A percentile compares a stretch with the other conserved stretches of the same genome.
phyloP scores from a whole-genome alignment of 2,329 filamentous ascomycete genomes.

The Ramichloridium luteum region DNA sequence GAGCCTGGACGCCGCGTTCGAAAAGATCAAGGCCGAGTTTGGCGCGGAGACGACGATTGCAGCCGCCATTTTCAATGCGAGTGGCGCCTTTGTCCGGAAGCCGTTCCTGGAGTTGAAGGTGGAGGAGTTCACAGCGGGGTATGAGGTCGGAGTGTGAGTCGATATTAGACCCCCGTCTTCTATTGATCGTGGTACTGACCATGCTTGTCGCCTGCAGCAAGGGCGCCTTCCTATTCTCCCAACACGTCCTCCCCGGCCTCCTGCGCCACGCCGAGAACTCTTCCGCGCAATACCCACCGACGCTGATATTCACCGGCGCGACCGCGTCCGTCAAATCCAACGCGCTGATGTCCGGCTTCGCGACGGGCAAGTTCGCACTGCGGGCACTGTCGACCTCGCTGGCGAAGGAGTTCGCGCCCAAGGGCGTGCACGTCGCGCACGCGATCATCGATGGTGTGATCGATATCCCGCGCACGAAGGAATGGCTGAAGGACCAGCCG shows the following conservation, averaged over 20 bases:
- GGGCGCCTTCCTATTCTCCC: constrained; percentile 66
- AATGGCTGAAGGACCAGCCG: constrained; percentile 42
- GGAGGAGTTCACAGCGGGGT: constrained; percentile 42
- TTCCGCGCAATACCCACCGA: constrained; percentile 52
- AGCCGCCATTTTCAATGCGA: constrained; percentile 61
- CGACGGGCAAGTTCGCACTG: constrained; percentile 67
- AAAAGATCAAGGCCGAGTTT: constrained; percentile 49
- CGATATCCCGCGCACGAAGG: constrained; percentile 61
- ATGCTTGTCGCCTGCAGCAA: constrained; percentile 29
- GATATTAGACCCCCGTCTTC: background rate
- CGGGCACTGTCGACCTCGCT: constrained; percentile 63
- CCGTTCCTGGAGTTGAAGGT: constrained; percentile 49
- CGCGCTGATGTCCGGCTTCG: constrained; percentile 57
- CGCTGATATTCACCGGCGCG: constrained; percentile 75
- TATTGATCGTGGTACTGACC: background rate
- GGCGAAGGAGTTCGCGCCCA: constrained; percentile 70
- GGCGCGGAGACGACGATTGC: constrained; percentile 29
- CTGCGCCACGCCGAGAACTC: constrained; percentile 44
- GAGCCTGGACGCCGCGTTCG: constrained; percentile 48
- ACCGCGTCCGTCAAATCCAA: constrained; percentile 68
- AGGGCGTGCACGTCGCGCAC: constrained; percentile 74
- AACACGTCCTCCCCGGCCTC: constrained; percentile 57
- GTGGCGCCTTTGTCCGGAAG: constrained; percentile 45
- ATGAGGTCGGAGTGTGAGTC: constrained; percentile 39
- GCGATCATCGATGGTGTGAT: constrained; percentile 69